Evolutionary conservation across 2,329 filamentous ascomycete genomes (phyloP), one percentile per base, ranked within the genome.

Genomic region (Hymenoscyphus albidus): DNA sequence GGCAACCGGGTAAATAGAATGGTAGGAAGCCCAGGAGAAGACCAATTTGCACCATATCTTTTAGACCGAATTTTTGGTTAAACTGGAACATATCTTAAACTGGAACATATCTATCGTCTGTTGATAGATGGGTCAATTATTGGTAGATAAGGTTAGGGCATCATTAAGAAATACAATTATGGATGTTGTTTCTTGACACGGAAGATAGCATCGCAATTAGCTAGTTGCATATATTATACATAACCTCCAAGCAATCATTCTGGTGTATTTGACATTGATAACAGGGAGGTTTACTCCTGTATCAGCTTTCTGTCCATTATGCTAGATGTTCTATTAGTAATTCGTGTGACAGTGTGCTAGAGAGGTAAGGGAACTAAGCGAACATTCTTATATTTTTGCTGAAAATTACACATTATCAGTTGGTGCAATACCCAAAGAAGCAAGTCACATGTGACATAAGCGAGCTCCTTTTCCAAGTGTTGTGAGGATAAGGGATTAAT

Each of bases 1-100:
- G 93, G 93, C 5, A 99, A 98, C 78, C 84, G 91, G 62, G 83
- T 99, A 68, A 85, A 86, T 76, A 85, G 92, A 74, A 89, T 93
- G 76, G 82, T 91, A 59, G 79, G 77, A 32, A 85, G 89, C 68
- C 92, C 91, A 0, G 92, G 89, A 1, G 82, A 85, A 70, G 82
- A 87, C 7, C 77, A 79, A 51, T 92, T 93, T 79, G 89, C 87
- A 42, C 80, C 81, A 42, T 81, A 87, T 67, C 76, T 93, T 71
- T 80, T 94, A 78, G 79, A 86, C 72, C 82, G 85, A 68, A 74
- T 94, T 3, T 74, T 74, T 64, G 71, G 71, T 16, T 54, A 22
- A 27, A 22, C 22, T 18, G 48, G n/a, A 10, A 54, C 12, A 27
- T 54, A 54, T 12, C 18, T 27, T 54, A 22, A 27, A 22, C 22